Percentiles rank a stretch among this genome's conserved stretches.
phyloP scores from a whole-genome alignment of 2,329 filamentous ascomycete genomes.

The Seiridium cupressi region DNA sequence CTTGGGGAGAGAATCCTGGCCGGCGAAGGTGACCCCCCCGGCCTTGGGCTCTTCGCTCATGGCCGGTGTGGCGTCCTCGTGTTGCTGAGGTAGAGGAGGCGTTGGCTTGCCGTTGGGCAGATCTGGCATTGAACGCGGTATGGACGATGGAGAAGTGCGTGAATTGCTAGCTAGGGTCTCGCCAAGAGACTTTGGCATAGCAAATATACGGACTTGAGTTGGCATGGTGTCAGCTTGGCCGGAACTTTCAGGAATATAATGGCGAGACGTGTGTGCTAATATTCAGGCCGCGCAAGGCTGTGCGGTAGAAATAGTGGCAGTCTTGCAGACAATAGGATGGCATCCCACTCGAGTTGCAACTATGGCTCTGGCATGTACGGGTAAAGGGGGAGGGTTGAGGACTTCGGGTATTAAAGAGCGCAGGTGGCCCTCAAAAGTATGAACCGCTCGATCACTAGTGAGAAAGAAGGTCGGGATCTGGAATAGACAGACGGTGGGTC shows the following conservation, averaged over 20 bases:
- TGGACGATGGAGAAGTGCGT: constrained; percentile 21
- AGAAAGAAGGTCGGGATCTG: not conserved
- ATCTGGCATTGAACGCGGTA: constrained; percentile 40
- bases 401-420: constrained; percentile 7
- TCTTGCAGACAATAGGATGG: constrained; percentile 80
- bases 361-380: constrained; percentile 12
- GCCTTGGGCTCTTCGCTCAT: constrained; percentile 49
- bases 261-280: constrained; percentile 77
- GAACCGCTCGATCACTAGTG: not conserved
- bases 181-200: constrained; percentile 69
- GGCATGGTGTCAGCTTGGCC: constrained; percentile 53
- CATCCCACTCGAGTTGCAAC: constrained; percentile 57
- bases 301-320: constrained; percentile 92
- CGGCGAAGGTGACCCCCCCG: constrained; percentile 82
- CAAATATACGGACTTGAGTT: constrained; percentile 68
- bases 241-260: constrained; percentile 62
- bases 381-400: constrained; percentile 10
- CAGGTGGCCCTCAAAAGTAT: not conserved
- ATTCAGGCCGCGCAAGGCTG: constrained; percentile 80
- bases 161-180: constrained; percentile 58
- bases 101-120: constrained; percentile 16
- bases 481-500: constrained; percentile 1
- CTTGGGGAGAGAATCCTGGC: constrained; percentile 85
- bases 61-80: constrained; percentile 26
- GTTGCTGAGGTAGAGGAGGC: constrained; percentile 29